Base-by-base conservation (phyloP, 352 stramenopile species). In the Pythium scleroteichum region DNA sequence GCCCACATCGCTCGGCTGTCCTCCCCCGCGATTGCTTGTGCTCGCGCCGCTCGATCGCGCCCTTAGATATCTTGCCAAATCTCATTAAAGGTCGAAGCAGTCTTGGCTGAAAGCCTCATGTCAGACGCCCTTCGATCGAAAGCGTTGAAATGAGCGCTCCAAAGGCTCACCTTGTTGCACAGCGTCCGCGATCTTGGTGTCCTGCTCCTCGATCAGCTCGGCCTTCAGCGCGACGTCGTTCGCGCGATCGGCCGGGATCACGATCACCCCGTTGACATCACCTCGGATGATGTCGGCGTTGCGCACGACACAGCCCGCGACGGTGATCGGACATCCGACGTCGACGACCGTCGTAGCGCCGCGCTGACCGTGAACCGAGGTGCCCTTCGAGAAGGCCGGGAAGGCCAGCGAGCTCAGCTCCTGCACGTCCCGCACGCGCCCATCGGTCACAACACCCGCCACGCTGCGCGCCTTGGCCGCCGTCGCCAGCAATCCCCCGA, bases 191-290 rank as follows among this genome's bases (percentile, higher is more conserved):
- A 92, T 85, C 64, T 89, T 86, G 64, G 74, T 88, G 59, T 92
- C 81, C 59, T 92, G 81, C 48, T 92, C 81, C 52, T 92, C 82
- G 44, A 94, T 85, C 44, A 87, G 68, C 64, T 92, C 85, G 26
- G 80, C 85, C 57, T 84, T 85, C 22, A 74, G 75, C 4, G 78
- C 82, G 22, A 94, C 73, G 44, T 92, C 82, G 57, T 75, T 74
- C 23, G 85, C 85, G 14, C 76, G 78, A 53, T 94, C 85, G 12
- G 67, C 68, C 7, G 85, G 85, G 55, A 94, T 84, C 47, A 92
- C 85, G 39, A 94, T 60, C 22, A 92, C 85, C 26, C 85, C 85
- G 63, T 94, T 94, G 47, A 92, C 75, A 59, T 94, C 85, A 17
- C 76, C 85, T 24, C 82, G 85, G 51, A 94, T 88, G 54, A 94